Conservation (phyloP, 2,329 filamentous ascomycete species). For the Alternaria brassicicola region DNA sequence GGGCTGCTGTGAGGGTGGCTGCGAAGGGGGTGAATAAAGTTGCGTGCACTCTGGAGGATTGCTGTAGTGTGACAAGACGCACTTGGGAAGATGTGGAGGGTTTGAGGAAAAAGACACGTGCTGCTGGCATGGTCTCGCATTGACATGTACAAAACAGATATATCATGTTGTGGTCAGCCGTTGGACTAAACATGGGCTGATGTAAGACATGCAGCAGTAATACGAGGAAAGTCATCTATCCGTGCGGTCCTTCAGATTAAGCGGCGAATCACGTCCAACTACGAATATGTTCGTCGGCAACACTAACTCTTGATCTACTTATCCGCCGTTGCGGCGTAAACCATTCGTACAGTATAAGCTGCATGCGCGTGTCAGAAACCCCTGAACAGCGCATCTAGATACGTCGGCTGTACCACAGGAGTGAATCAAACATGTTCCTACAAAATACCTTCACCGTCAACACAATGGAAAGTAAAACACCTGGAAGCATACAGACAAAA, state of each 20-base stretch:
- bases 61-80: neutral
- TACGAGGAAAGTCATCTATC: neutral
- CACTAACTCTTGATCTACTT: neutral
- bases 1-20: neutral
- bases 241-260: neutral
- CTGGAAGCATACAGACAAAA: neutral
- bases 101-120: neutral
- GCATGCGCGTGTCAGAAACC: neutral
- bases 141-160: neutral
- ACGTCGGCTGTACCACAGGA: neutral
- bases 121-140: neutral
- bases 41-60: neutral
- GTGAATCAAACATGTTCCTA: no score
- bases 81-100: neutral
- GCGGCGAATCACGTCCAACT: neutral
- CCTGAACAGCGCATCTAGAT: neutral
- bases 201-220: neutral
- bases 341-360: neutral
- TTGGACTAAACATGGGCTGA: neutral
- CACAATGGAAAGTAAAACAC: neutral
- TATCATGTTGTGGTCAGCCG: neutral
- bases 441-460: no score
- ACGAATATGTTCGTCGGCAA: neutral
- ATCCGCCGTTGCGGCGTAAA: neutral
- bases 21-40: neutral